Evolutionary conservation across 345 rosid species (phyloP).

Genomic region (Euphorbia lathyris): DNA sequence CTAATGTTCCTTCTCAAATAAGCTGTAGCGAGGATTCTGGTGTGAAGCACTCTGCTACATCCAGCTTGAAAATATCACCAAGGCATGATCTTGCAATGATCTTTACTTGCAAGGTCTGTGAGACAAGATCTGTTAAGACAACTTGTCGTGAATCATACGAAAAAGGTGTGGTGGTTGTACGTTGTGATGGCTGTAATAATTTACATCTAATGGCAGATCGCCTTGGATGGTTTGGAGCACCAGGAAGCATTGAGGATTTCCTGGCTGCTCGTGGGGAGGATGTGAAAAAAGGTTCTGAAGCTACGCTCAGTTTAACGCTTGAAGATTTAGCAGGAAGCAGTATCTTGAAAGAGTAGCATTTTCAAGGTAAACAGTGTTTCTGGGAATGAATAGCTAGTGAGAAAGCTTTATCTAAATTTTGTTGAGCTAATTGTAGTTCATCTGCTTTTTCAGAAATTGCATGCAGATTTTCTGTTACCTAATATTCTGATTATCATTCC

Average conservation of each 20-base stretch:
- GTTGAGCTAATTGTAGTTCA: neutral
- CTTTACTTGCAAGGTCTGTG: constrained; percentile 85
- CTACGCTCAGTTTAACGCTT: constrained; percentile 66
- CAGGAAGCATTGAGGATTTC: constrained; percentile 77
- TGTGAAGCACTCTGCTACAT: constrained; percentile 35
- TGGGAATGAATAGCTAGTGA: neutral
- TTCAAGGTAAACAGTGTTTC: too few species aligned
- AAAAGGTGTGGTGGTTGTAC: constrained; percentile 82
- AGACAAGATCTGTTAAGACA: constrained; percentile 78
- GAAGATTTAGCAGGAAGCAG: constrained; percentile 80
- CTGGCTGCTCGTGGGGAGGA: constrained; percentile 84
- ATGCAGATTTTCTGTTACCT: neutral
- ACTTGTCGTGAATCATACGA: constrained; percentile 70
- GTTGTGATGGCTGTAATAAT: constrained; percentile 79
- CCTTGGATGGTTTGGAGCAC: constrained; percentile 85
- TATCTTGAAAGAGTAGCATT: constrained; percentile 28
- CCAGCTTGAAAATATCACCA: constrained; percentile 56
- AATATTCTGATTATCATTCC: too few species aligned
- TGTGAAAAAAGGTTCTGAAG: constrained; percentile 66
- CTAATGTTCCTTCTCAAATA: constrained; percentile 16
- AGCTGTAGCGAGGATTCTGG: constrained; percentile 23
- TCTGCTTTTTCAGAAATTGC: neutral
- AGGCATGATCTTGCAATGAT: constrained; percentile 90
- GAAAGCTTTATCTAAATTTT: neutral
- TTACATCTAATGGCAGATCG: constrained; percentile 85